Base-by-base conservation (phyloP, 2,329 filamentous ascomycete species). In the Dichotomopilus funicola region DNA sequence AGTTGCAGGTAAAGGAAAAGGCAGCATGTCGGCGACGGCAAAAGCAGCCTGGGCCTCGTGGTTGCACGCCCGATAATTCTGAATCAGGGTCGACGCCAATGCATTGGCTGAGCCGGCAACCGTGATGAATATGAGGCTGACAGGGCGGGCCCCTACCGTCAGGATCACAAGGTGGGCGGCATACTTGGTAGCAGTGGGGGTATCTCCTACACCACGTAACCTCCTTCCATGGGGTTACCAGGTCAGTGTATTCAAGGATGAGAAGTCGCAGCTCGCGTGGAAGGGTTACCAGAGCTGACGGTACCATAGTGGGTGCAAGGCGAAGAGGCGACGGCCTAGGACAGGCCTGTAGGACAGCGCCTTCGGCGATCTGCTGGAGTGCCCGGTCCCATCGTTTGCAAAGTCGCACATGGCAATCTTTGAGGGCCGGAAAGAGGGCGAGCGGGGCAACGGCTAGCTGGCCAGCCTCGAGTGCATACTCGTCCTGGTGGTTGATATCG, bases 221-320 rank as follows among this genome's bases (percentile, higher is more conserved):
- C 31, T 62, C 56, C 9, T 45, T 56, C 59, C 53, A 59, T 8
- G 58, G 60, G 5, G 60, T 61, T 19, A 62, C 40, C 10, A 62
- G 45, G 45, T 62, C 56, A 3, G 58, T 59, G 31, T 59, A 59
- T 12, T 58, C 49, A 10, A 62, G 50, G 41, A 61, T 62, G n/a
- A 33, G 56, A 7, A 55, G 34, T 13, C 58, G 60, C 13, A 61
- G 38, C 45, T 62, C 46, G 13, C 9, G 46, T 10, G 46, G 46
- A 10, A 49, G 46, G 8, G 3, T 33, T 40, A 36, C 33, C 13
- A 49, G 36, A 19, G 46, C 12, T 19, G 46, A 40, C 10, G 13
- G 6, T 7, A 8, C 6, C 36, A 38, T 49, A 9, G n/a, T 4
- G 35, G 35, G 35, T 4, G 11, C 10, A 19, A 40, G 7, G n/a